Conservation (phyloP, 1,284 basidiomycete species). For the Ceratobasidium sp. region DNA sequence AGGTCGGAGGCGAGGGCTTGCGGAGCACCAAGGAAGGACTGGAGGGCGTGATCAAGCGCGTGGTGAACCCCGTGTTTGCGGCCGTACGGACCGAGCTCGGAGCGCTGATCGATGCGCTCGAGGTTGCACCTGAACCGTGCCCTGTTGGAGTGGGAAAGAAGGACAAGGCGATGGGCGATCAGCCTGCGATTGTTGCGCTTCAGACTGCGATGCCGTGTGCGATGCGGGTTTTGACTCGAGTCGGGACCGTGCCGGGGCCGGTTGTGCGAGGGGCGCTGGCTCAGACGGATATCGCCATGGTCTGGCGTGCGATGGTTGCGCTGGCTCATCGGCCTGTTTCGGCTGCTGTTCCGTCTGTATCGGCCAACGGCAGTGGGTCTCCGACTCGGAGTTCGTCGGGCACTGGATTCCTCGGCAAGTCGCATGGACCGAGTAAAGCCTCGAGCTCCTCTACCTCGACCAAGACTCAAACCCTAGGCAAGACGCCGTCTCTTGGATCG, state of each 20-base stretch:
- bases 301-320: conserved; percentile 75
- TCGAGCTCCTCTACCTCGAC: background rate
- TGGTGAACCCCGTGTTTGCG: conserved; percentile 67
- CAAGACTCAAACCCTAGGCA: background rate
- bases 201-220: conserved; percentile 67
- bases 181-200: conserved; percentile 66
- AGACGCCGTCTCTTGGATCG: background rate
- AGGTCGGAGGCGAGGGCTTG: conserved; percentile 55
- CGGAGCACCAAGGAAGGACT: conserved; percentile 70
- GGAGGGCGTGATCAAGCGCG: conserved; percentile 67
- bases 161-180: conserved; percentile 50
- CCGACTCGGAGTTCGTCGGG: conserved; percentile 33
- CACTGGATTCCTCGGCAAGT: conserved; percentile 35
- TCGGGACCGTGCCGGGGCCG: conserved; percentile 55
- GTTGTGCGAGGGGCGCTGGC: conserved; percentile 66
- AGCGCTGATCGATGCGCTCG: conserved; percentile 67
- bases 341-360: background rate
- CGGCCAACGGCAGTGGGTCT: background rate
- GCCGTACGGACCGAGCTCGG: conserved; percentile 67
- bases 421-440: conserved; percentile 24
- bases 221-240: conserved; percentile 63
- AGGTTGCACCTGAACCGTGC: conserved; percentile 50
- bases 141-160: conserved; percentile 50
- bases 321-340: conserved; percentile 64
- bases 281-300: conserved; percentile 69